These are phyloP conservation scores for Coffea canephora DNA, from an alignment of 257 asterid species.

Conservation along the genomic window DNA sequence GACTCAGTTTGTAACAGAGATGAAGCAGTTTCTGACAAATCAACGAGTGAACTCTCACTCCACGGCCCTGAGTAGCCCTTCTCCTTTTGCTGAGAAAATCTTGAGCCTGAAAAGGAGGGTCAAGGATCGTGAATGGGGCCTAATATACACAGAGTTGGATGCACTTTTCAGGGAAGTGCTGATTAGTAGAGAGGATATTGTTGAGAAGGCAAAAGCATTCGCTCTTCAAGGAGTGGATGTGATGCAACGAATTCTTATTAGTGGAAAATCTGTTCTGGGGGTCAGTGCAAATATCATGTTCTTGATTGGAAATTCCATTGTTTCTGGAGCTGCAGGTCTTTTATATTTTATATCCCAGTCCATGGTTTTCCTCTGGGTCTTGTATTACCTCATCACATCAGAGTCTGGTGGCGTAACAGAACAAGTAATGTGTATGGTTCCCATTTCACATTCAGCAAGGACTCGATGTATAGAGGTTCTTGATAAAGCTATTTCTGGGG, in stretches of 20 bases:
- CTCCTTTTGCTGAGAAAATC: conserved; percentile 68
- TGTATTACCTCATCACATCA: conserved; percentile 83
- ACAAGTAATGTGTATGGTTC: conserved; percentile 83
- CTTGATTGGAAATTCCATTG: conserved; percentile 60
- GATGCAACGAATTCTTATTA: conserved; percentile 63
- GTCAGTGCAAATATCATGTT: conserved; percentile 71
- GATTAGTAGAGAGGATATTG: conserved; percentile 72
- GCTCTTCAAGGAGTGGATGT: conserved; percentile 84
- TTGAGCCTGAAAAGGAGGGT: conserved; percentile 58
- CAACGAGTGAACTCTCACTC: conserved; percentile 47
- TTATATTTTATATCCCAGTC: conserved; percentile 72
- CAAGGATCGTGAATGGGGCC: conserved; percentile 74
- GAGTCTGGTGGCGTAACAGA: conserved; percentile 98
- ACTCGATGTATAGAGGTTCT: conserved; percentile 79
- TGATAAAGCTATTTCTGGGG: conserved; percentile 81
- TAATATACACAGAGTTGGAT: conserved; percentile 62
- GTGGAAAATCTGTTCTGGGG: conserved; percentile 70
- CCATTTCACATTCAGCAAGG: conserved; percentile 69
- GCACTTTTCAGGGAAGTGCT: conserved; percentile 63
- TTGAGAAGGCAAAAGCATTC: conserved; percentile 83
- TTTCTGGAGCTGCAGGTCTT: conserved; percentile 90
- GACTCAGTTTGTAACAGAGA: conserved; percentile 73
- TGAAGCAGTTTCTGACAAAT: conserved; percentile 64
- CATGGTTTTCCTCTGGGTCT: conserved; percentile 88
- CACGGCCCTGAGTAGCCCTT: conserved; percentile 54